Percentiles rank a stretch among this genome's conserved stretches.
Evolutionary conservation across 2,329 filamentous ascomycete genomes (phyloP).

Genomic region (Elsinoe perseae): DNA sequence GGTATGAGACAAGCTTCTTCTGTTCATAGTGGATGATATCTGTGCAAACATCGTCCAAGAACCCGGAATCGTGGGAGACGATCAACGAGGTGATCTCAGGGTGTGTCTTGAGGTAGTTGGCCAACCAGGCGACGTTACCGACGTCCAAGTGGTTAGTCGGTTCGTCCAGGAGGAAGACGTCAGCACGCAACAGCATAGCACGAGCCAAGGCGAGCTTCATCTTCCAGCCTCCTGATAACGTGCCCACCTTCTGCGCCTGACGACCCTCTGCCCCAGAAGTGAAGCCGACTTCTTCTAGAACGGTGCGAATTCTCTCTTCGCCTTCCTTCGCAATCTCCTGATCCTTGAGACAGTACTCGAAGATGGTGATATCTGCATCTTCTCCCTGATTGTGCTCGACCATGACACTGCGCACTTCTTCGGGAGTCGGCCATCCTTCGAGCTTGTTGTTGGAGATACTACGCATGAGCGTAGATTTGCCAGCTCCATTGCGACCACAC

Average conservation of each 20-base stretch:
- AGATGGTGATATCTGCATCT: conserved; percentile 90
- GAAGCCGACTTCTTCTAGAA: conserved; percentile 89
- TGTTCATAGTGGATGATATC: conserved; percentile 99
- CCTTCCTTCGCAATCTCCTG: conserved; percentile 75
- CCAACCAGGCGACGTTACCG: conserved; percentile 89
- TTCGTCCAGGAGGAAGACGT: conserved; percentile 93
- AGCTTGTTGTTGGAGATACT: conserved; percentile 93
- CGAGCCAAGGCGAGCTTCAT: conserved; percentile 97
- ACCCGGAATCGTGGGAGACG: conserved; percentile 95
- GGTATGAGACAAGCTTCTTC: conserved; percentile 88
- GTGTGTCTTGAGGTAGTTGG: conserved; percentile 92
- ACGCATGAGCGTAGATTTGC: conserved; percentile 98
- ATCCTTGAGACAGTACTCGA: conserved; percentile 87
- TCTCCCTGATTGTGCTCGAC: conserved; percentile 99
- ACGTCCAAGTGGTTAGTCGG: conserved; percentile 98
- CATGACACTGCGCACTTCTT: conserved; percentile 90
- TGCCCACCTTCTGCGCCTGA: conserved; percentile 84
- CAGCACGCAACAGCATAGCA: conserved; percentile 92
- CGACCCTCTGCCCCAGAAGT: conserved; percentile 80
- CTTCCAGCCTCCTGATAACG: conserved; percentile 97
- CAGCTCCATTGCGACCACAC: conserved; percentile 91
- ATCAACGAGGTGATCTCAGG: conserved; percentile 95
- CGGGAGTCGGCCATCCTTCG: conserved; percentile 89
- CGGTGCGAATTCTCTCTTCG: conserved; percentile 69
- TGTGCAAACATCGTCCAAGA: conserved; percentile 94